A percentile compares a stretch with the other conserved stretches of the same genome.
These are phyloP conservation scores for Didymella pomorum DNA, from an alignment of 2,329 filamentous ascomycete species.

Conservation along the genomic window DNA sequence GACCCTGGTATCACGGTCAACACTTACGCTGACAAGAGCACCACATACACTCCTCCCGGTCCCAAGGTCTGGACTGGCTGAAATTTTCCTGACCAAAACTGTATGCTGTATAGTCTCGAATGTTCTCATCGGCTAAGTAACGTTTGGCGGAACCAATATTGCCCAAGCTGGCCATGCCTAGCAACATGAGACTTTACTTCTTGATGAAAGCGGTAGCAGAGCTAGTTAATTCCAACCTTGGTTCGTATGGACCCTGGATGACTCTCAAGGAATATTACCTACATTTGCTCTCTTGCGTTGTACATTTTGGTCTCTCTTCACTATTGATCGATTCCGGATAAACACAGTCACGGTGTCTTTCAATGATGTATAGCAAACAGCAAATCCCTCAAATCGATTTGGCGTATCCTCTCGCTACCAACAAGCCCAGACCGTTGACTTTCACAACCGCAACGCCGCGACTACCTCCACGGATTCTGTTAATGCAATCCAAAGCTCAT, in stretches of 20 bases:
- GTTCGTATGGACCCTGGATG: background rate
- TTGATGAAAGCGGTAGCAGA: background rate
- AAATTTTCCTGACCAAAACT: background rate
- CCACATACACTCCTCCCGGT: constrained; percentile 9
- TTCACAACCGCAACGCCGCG: background rate
- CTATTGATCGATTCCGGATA: background rate
- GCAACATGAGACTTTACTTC: background rate
- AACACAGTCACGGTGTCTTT: background rate
- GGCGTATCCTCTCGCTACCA: background rate
- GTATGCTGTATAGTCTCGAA: background rate
- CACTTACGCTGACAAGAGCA: constrained; percentile 30
- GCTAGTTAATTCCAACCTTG: background rate
- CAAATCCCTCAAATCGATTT: background rate
- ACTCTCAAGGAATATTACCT: background rate
- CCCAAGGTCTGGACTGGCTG: constrained; percentile 16
- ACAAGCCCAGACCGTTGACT: background rate
- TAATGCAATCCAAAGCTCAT: too few species aligned
- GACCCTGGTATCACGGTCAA: constrained; percentile 63
- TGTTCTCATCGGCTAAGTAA: background rate
- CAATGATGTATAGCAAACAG: background rate
- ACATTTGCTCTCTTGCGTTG: background rate
- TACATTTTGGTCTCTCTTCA: background rate
- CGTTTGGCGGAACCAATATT: background rate
- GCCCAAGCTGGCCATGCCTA: background rate
- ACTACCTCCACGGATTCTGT: background rate